Base-by-base conservation (phyloP, 2,329 filamentous ascomycete species). In the Xylaria sp. region DNA sequence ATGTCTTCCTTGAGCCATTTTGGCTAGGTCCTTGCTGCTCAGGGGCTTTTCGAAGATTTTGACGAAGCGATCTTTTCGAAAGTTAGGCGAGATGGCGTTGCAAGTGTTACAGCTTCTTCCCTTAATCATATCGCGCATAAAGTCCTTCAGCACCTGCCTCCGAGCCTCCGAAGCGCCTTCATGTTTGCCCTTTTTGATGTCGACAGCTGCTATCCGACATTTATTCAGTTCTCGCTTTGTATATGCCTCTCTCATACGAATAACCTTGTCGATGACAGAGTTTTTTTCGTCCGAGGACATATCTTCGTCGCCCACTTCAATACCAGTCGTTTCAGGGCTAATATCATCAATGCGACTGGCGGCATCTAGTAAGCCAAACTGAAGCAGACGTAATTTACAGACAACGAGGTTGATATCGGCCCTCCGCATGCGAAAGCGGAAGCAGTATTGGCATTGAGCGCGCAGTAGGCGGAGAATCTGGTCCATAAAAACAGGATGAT, bases 401-500 rank as follows among this genome's bases (percentile, higher is more conserved):
- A 87, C 82, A 76, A 92, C 96, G 72, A 90, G 86, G 80, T 95
- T 92, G 69, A 97, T 84, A 68, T 93, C 87, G 60, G 89, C 87
- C 55, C 90, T 87, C n/a, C 90, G 85, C 77, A 97, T 86, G 76
- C 92, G 93, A 72, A 99, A 89, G 64, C 90, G 89, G 76, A 94
- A 91, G 81, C 96, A 99, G 82, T 97, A 97, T 66, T 91, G 87
- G 78, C 96, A 99, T 79, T 95, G 92, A 61, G 93, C 91, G 73
- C 94, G 90, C 22, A 99, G 85, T 51, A 99, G 84, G 50, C 92
- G 90, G 70, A 96, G 87, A 59, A 94, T 87, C 78, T 97, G 94
- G 77, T 97, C 94, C 84, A 99, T 91, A 76, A 97, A 98, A 1
- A 94, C 92, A n/a, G 95, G 93, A 79, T 99, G 95, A 78, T 98